These are phyloP conservation scores for Cordyceps cateniannulata DNA, from an alignment of 2,329 filamentous ascomycete genomes.

Conservation along the genomic window DNA sequence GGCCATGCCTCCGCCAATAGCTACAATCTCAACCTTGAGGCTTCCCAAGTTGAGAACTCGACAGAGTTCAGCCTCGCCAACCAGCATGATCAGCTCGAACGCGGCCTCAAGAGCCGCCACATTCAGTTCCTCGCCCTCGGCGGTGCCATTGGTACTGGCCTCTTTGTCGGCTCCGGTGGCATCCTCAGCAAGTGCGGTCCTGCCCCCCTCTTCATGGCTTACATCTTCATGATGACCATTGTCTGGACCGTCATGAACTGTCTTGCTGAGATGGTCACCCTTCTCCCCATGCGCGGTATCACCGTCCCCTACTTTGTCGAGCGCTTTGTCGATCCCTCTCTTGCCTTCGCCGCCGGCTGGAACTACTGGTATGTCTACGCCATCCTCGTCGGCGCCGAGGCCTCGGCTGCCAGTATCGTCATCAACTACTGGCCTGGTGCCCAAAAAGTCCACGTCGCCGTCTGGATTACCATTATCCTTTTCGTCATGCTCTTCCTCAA, in stretches of 20 bases:
- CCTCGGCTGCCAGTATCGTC: slow-evolving; percentile 51
- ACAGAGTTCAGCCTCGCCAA: slow-evolving; percentile 30
- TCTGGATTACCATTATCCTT: slow-evolving; percentile 55
- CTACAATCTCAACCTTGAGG: slow-evolving; percentile 23
- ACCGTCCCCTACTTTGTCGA: slow-evolving; percentile 50
- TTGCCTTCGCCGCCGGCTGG: slow-evolving; percentile 53
- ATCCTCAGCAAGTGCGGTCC: slow-evolving; percentile 52
- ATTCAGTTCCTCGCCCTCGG: slow-evolving; percentile 55
- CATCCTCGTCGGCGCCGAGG: slow-evolving; percentile 52
- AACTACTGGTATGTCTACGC: slow-evolving; percentile 59
- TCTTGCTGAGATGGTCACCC: slow-evolving; percentile 49
- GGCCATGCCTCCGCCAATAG: slow-evolving; percentile 15
- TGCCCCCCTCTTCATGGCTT: slow-evolving; percentile 64
- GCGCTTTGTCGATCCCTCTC: slow-evolving; percentile 48
- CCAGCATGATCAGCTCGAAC: slow-evolving; percentile 40
- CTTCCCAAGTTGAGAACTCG: slow-evolving; percentile 16
- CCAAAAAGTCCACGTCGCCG: slow-evolving; percentile 43
- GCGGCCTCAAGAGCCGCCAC: slow-evolving; percentile 53
- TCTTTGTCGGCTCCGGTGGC: slow-evolving; percentile 55
- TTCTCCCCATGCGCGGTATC: slow-evolving; percentile 49
- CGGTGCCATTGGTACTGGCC: slow-evolving; percentile 56
- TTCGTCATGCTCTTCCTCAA: slow-evolving; percentile 48
- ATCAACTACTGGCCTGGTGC: slow-evolving; percentile 51
- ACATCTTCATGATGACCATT: slow-evolving; percentile 48
- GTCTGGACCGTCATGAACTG: slow-evolving; percentile 50